These are phyloP conservation scores for Xylaria polymorpha DNA, from an alignment of 2,329 filamentous ascomycete genomes.

Conservation along the genomic window DNA sequence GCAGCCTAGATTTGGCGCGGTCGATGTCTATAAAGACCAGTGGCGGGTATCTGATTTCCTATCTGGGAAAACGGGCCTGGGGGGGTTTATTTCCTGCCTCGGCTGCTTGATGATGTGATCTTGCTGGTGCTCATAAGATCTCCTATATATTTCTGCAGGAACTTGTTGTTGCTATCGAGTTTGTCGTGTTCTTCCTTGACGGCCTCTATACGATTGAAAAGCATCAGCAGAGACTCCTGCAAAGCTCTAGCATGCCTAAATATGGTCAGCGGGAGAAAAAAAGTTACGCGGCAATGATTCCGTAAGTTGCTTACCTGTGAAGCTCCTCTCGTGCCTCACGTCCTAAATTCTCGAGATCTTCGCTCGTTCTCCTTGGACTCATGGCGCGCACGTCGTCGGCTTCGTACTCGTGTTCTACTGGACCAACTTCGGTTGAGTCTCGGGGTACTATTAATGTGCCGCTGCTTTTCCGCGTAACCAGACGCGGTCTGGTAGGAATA, in stretches of 20 bases:
- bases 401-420: slow-evolving; percentile 79
- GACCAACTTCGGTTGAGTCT: slow-evolving; percentile 78
- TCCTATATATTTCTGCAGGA: slow-evolving; percentile 97
- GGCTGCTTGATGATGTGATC: slow-evolving; percentile 69
- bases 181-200: slow-evolving; percentile 96
- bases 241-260: slow-evolving; percentile 85
- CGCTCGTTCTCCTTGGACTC: slow-evolving; percentile 90
- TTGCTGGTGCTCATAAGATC: slow-evolving; percentile 91
- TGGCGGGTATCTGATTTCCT: slow-evolving; percentile 13
- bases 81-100: slow-evolving; percentile 65
- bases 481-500: slow-evolving; percentile 69
- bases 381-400: slow-evolving; percentile 92
- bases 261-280: slow-evolving; percentile 16
- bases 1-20: slow-evolving; percentile 17
- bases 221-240: slow-evolving; percentile 87
- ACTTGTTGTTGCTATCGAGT: slow-evolving; percentile 95
- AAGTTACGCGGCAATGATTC: neutral
- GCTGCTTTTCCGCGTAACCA: slow-evolving; percentile 81
- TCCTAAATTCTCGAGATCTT: slow-evolving; percentile 88
- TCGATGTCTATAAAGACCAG: slow-evolving; percentile 19
- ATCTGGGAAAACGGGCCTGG: slow-evolving; percentile 20
- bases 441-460: slow-evolving; percentile 85
- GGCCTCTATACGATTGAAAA: slow-evolving; percentile 93
- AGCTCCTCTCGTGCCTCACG: slow-evolving; percentile 80
- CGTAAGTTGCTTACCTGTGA: slow-evolving; percentile 59